Conservation (phyloP, 2,329 filamentous ascomycete species). For the Colletotrichum lini region DNA sequence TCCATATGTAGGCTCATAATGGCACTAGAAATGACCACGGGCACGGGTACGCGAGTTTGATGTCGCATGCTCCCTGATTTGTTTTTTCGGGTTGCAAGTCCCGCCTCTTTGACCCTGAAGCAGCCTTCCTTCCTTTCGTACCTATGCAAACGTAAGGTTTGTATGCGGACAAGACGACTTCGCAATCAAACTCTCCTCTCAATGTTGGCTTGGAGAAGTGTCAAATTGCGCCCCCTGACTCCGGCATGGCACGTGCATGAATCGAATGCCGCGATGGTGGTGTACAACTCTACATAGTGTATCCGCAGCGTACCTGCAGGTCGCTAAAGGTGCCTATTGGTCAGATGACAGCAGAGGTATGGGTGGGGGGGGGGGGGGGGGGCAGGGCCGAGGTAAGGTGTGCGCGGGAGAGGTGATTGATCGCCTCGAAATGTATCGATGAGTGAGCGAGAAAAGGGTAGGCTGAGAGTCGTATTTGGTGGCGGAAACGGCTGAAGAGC, state of each 20-base stretch:
- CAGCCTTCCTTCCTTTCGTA: no score
- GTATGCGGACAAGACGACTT: neutral
- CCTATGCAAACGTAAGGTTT: neutral
- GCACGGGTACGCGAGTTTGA: neutral
- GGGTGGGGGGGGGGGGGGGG: no score
- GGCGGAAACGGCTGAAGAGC: no score
- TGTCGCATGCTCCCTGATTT: neutral
- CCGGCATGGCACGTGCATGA: conserved; percentile 35
- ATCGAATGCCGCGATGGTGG: conserved; percentile 24
- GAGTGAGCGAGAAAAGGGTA: neutral
- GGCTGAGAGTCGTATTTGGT: no score
- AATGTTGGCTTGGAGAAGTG: conserved; percentile 8
- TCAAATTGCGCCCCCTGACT: conserved; percentile 33
- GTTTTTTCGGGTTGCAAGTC: neutral
- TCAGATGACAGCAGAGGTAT: conserved; percentile 2
- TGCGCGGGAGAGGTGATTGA: neutral
- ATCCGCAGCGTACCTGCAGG: conserved; percentile 21
- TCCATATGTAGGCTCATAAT: no score
- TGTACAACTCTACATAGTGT: neutral
- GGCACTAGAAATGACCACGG: conserved; percentile 5
- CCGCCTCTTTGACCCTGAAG: neutral
- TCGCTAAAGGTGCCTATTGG: conserved; percentile 37
- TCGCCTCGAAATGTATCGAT: neutral
- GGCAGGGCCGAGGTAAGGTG: neutral
- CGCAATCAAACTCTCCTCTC: conserved; percentile 15